Base-by-base conservation (phyloP, 495 filamentous ascomycete genomes). In the Xylaria flabelliformis region DNA sequence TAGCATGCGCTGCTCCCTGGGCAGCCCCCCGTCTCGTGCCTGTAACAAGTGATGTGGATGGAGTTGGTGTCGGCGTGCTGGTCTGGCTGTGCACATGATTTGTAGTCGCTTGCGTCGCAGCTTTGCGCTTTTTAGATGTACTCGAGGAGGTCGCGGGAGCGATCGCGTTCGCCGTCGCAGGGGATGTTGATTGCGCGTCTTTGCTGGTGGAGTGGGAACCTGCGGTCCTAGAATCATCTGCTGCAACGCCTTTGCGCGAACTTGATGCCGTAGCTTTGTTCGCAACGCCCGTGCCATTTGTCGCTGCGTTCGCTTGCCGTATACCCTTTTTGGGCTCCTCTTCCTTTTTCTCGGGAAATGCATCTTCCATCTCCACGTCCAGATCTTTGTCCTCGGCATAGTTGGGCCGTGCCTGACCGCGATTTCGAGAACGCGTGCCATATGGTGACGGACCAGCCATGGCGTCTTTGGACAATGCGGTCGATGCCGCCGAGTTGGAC, bases 341-440 rank as follows among this genome's bases (percentile, higher is more conserved):
- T 2, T 85, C 80, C 55, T 83, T 81, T 36, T 83, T 74, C 73
- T 86, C 82, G 77, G 82, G 73, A 88, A 90, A 78, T 41, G 72
- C 67, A 69, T 87, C 85, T 74, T 82, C 85, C 75, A 92, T 87
- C 50, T 99, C 96, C 82, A 93, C 89, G 73, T 98, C 97, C 74
- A 94, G 83, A 76, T 98, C 96, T 78, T 91, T 92, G 82, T 99
- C 97, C 83, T 99, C 96, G 41, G 96, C 97, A 81, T 99, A 99
- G 80, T 99, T 99, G 61, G 91, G 90, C 73, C 96, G 92, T 74
- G 93, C 86, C 69, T 85, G 86, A 72, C 92, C 93, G 72, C 95
- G 90, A 78, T 97, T 97, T 80, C 96, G 91, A 70, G 96, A 99
- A 74, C 96, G 93, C 74, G 97, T 99, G 72, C 96, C 96, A 80